Conservation (phyloP, 495 filamentous ascomycete species). For the Xylaria flabelliformis region DNA sequence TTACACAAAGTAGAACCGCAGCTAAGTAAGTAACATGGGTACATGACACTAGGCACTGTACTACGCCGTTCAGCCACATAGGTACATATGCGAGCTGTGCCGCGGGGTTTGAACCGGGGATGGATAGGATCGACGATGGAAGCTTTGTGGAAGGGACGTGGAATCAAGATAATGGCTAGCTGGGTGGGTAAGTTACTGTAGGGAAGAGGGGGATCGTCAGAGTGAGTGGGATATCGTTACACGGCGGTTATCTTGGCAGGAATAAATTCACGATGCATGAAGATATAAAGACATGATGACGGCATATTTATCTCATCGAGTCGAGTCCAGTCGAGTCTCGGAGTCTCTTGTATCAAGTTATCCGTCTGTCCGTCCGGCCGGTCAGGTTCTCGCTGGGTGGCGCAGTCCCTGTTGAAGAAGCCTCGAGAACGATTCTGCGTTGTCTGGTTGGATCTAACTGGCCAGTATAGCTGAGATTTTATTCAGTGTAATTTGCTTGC, state of each 20-base stretch:
- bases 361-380: background rate
- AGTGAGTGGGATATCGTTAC: background rate
- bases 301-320: background rate
- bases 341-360: background rate
- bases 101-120: background rate
- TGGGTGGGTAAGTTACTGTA: background rate
- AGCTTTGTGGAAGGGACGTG: background rate
- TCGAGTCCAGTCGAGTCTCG: background rate
- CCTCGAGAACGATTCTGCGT: background rate
- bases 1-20: too few species aligned
- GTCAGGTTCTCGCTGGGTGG: background rate
- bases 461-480: background rate
- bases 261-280: background rate
- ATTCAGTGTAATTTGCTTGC: background rate
- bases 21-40: too few species aligned
- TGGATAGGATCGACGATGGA: background rate
- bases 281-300: background rate
- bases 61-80: background rate
- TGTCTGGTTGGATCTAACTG: background rate
- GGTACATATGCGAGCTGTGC: too few species aligned
- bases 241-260: background rate
- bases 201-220: background rate
- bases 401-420: background rate
- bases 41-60: too few species aligned
- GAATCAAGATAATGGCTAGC: background rate